Evolutionary conservation across 768 basidiomycete genomes (phyloP), one percentile per base, ranked within the genome.

Genomic region (Naganishia randhawae): DNA sequence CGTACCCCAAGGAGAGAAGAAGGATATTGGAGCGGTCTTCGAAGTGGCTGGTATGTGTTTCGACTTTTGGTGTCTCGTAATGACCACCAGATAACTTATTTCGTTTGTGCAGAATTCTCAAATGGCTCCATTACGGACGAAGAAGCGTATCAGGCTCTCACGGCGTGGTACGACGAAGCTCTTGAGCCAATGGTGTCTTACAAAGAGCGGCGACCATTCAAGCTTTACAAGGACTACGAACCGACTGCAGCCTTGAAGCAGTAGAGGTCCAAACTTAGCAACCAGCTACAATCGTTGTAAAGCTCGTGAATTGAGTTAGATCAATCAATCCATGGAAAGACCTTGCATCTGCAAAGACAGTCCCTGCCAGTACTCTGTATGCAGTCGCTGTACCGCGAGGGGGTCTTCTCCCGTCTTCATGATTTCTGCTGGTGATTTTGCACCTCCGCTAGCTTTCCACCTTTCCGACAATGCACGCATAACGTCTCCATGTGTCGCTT

Each of bases 211-310:
- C 37, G 69, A 55, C 32, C 69, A n/a, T 69, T 65, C 61, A 55
- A 52, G 35, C 48, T 69, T 10, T 66, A 45, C 37, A 69, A 62
- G 39, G 64, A 65, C 53, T 69, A 69, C 42, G 69, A 69, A 45
- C 61, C 69, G 4, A 69, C 69, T 3, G 69, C 69, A n/a, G 69
- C 69, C 2, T 33, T 69, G 25, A 67, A 67, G 66, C 29, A 61
- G 37, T 61, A 53, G 37, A 35, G 22, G 13, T 35, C 13, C 29
- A 17, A 27, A 14, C 33, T 33, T 5, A 19, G 8, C n/a, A 6
- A 22, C n/a, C 31, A 32, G 11, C 25, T 22, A 1, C 45, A 17
- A 55, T 57, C 37, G 57, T 41, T 42, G 57, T 61, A 61, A 27
- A 41, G n/a, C 54, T 48, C 19, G 11, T 7, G 25, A 17, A 48